phyloP scores from a whole-genome alignment of 805 yeast genomes.

The Priceomyces carsonii region DNA sequence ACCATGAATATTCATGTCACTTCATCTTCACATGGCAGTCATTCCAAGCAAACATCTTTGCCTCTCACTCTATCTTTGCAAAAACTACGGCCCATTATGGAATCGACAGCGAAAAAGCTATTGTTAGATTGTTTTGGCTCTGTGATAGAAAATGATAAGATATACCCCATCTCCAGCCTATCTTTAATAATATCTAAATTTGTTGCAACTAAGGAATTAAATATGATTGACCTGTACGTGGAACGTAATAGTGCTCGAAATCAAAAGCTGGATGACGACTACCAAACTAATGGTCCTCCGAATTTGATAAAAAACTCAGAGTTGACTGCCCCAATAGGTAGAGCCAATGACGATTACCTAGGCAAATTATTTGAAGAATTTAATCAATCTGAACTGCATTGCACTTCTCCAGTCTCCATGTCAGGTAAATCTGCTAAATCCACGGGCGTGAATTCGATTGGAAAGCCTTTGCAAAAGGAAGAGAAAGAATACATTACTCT shows the following conservation, averaged over 20 bases:
- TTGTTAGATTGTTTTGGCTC: conserved; percentile 41
- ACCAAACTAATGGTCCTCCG: too few species aligned
- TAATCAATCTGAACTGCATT: conserved; percentile 9
- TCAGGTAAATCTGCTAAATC: neutral
- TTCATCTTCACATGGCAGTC: conserved; percentile 20
- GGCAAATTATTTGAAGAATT: conserved; percentile 25
- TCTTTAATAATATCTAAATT: conserved; percentile 57
- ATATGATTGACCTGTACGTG: conserved; percentile 33
- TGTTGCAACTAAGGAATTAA: conserved; percentile 39
- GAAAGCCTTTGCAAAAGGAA: conserved; percentile 9
- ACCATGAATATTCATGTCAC: conserved; percentile 47
- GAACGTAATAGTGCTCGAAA: too few species aligned
- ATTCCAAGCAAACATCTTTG: conserved; percentile 45
- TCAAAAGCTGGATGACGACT: too few species aligned
- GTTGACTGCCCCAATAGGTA: conserved; percentile 4
- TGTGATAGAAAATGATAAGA: conserved; percentile 19
- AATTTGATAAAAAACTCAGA: too few species aligned
- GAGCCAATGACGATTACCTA: conserved; percentile 27
- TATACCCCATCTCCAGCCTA: conserved; percentile 49
- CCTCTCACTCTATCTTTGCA: conserved; percentile 37
- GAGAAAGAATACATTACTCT: conserved; percentile 19
- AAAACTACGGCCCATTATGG: conserved; percentile 30
- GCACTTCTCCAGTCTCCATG: conserved; percentile 1
- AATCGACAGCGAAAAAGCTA: conserved; percentile 34
- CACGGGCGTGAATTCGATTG: neutral